These are phyloP conservation scores for Papilionanthe hybrid DNA, from an alignment of 116 monocot genomes.

Conservation along the genomic window DNA sequence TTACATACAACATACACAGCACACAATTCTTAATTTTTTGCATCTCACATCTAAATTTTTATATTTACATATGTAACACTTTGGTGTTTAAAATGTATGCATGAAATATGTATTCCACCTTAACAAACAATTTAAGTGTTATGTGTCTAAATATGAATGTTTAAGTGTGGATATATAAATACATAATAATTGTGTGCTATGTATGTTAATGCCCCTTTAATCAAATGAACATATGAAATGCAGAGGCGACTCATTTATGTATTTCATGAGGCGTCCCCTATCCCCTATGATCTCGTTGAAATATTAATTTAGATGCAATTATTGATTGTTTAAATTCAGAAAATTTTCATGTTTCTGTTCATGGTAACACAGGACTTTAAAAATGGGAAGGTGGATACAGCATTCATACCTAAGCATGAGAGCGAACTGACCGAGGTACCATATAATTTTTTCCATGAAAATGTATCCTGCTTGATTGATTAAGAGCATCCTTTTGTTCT, in stretches of 20 bases:
- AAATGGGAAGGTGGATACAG: slow-evolving; percentile 86
- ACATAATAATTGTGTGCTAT: no score
- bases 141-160: no score
- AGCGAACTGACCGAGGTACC: slow-evolving; percentile 63
- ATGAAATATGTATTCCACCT: no score
- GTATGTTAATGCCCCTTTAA: no score
- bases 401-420: slow-evolving; percentile 93
- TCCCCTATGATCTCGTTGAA: neutral
- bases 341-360: slow-evolving; percentile 2
- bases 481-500: neutral
- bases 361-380: slow-evolving; percentile 64
- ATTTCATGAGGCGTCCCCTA: neutral
- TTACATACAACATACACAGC: no score
- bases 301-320: neutral
- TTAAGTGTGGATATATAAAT: no score
- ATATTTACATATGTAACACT: no score
- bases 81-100: no score
- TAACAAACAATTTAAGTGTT: no score
- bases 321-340: neutral
- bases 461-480: neutral
- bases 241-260: neutral
- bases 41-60: no score
- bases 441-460: neutral
- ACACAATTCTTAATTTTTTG: no score
- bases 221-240: no score